Evolutionary conservation across 495 filamentous ascomycete genomes (phyloP).

Genomic region (Lophium mytilinum): DNA sequence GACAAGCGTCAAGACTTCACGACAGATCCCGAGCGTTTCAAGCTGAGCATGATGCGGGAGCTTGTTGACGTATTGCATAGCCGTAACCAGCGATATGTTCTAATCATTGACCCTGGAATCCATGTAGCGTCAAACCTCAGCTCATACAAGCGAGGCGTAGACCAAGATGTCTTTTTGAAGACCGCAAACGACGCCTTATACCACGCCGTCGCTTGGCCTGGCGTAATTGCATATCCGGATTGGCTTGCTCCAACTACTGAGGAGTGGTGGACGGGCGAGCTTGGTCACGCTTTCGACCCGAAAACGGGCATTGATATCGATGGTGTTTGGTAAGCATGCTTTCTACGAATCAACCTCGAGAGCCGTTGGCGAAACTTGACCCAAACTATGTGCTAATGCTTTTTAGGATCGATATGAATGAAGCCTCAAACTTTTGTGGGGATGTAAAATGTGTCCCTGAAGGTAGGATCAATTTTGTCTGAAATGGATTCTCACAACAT

Average conservation of each 20-base stretch:
- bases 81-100: constrained; percentile 67
- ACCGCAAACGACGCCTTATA: constrained; percentile 37
- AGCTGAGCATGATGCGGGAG: constrained; percentile 55
- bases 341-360: background rate
- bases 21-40: constrained; percentile 64
- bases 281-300: constrained; percentile 55
- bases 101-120: constrained; percentile 22
- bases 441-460: constrained; percentile 63
- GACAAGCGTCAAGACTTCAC: constrained; percentile 45
- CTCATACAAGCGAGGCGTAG: constrained; percentile 46
- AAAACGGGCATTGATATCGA: constrained; percentile 69
- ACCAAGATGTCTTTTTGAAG: constrained; percentile 30
- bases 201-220: constrained; percentile 19
- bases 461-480: constrained; percentile 56
- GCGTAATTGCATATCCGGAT: constrained; percentile 45
- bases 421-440: constrained; percentile 45
- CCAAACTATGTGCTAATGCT: constrained; percentile 16
- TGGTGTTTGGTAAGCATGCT: constrained; percentile 11
- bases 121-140: constrained; percentile 60
- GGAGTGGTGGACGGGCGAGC: constrained; percentile 67
- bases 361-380: too few relatives aligned
- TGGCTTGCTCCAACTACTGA: constrained; percentile 69
- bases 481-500: constrained; percentile 52
- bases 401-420: constrained; percentile 43
- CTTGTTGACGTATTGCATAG: constrained; percentile 66